phyloP scores from a whole-genome alignment of 495 filamentous ascomycete species.

The Xylaria bambusicola region DNA sequence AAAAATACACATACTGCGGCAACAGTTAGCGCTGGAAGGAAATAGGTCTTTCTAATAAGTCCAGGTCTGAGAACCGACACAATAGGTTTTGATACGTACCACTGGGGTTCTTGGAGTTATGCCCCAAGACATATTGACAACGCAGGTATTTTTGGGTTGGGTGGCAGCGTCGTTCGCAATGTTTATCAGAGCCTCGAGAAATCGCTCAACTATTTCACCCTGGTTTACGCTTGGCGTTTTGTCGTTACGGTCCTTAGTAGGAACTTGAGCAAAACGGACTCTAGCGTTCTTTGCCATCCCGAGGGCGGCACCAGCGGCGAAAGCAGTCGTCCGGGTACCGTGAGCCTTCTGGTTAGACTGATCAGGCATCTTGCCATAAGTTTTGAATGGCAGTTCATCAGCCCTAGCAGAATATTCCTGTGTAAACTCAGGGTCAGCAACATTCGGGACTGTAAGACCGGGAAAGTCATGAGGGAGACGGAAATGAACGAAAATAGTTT shows the following conservation, averaged over 20 bases:
- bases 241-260: neutral
- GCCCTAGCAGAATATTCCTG: neutral
- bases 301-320: neutral
- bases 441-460: neutral
- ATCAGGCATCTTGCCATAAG: neutral
- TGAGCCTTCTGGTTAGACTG: neutral
- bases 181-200: constrained; percentile 3
- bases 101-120: neutral
- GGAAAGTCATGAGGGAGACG: neutral
- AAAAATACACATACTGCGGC: no score
- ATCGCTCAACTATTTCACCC: neutral
- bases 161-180: constrained; percentile 51
- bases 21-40: no score
- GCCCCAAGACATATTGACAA: constrained; percentile 57
- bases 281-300: neutral
- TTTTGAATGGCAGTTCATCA: neutral
- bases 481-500: neutral
- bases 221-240: neutral
- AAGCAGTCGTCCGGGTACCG: neutral
- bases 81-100: no score
- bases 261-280: neutral
- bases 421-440: neutral
- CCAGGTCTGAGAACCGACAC: no score
- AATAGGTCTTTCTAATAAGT: no score
- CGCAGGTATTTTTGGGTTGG: constrained; percentile 50